Evolutionary conservation across 176 grass and related monocot species (phyloP), one percentile per base, ranked within the genome.

Genomic region (Carex scoparia): DNA sequence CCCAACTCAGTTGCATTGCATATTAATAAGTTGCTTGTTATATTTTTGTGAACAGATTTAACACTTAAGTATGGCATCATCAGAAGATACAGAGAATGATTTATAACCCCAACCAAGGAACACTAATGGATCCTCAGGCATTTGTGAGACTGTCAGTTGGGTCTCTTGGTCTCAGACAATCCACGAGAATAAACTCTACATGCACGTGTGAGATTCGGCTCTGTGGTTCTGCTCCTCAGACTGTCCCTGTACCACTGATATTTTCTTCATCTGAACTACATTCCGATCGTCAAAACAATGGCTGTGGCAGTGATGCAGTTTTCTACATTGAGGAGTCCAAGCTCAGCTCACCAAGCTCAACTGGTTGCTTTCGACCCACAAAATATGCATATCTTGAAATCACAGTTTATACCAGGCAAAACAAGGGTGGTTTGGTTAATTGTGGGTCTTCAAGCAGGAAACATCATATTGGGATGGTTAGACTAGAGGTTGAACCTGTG

Each of bases 321-420:
- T 98, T 98, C 88, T 98, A 94, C 86, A 87, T 98, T 10, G 91
- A 88, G 68, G 91, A 98, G 31, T 85, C 89, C 35, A 90, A 93
- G 19, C 65, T 98, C 5, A 88, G 66, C 65, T 79, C 74, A 3
- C 81, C 90, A 32, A 71, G 64, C 48, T 48, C 86, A 10, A 65
- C 89, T 38, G 80, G 91, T 42, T 93, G 88, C 56, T 91, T 98
- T 74, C 81, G 85, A 10, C 14, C 86, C 16, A 56, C 89, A 63
- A 81, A 49, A 16, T 63, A 35, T 80, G 31, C 86, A 5, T 56
- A 82, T 63, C 84, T 98, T 46, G 86, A 93, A 87, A 89, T 95
- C 28, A 72, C 35, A 1, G 89, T 98, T 56, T 95, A 89, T 72
- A 62, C 82, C 5, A 80, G 84, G 10, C 66, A 13, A 62, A 81